These are phyloP conservation scores for Bremia lactucae DNA, from an alignment of 352 stramenopile genomes.

Conservation along the genomic window DNA sequence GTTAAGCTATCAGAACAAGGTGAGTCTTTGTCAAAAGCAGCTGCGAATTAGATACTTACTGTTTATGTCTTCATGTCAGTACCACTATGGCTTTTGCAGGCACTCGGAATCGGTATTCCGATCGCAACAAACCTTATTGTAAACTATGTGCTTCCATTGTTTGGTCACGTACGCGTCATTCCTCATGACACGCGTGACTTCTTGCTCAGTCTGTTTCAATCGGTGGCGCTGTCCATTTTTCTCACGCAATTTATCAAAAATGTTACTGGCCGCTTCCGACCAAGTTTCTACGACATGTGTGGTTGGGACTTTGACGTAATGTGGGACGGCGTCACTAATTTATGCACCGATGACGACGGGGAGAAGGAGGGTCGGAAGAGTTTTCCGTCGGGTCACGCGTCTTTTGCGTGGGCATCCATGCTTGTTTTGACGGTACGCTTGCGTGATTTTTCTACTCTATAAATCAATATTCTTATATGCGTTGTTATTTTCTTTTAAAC, in stretches of 20 bases:
- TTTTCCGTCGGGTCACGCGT: slow-evolving; percentile 73
- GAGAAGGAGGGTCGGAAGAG: slow-evolving; percentile 71
- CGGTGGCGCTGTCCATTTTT: slow-evolving; percentile 31
- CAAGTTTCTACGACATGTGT: slow-evolving; percentile 80
- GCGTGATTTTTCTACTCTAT: background rate
- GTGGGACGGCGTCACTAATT: slow-evolving; percentile 69
- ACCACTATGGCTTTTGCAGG: slow-evolving; percentile 33
- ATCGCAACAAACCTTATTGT: slow-evolving; percentile 40
- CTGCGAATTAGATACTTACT: background rate
- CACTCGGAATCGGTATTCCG: slow-evolving; percentile 25
- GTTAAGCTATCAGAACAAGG: slow-evolving; percentile 34
- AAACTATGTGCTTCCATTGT: slow-evolving; percentile 48
- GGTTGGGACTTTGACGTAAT: slow-evolving; percentile 52
- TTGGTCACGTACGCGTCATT: slow-evolving; percentile 41
- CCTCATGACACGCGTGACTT: slow-evolving; percentile 70
- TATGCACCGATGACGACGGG: slow-evolving; percentile 42
- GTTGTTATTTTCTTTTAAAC: background rate
- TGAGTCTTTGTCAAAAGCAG: background rate
- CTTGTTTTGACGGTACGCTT: slow-evolving; percentile 57
- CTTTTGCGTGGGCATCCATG: slow-evolving; percentile 60
- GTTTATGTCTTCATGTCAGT: slow-evolving; percentile 19
- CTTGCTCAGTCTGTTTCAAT: slow-evolving; percentile 52
- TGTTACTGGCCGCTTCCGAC: slow-evolving; percentile 65
- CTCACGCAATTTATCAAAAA: slow-evolving; percentile 75
- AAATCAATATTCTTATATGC: background rate